These are phyloP conservation scores for Arabidopsis arenosa DNA, from an alignment of 345 rosid genomes.

Conservation along the genomic window DNA sequence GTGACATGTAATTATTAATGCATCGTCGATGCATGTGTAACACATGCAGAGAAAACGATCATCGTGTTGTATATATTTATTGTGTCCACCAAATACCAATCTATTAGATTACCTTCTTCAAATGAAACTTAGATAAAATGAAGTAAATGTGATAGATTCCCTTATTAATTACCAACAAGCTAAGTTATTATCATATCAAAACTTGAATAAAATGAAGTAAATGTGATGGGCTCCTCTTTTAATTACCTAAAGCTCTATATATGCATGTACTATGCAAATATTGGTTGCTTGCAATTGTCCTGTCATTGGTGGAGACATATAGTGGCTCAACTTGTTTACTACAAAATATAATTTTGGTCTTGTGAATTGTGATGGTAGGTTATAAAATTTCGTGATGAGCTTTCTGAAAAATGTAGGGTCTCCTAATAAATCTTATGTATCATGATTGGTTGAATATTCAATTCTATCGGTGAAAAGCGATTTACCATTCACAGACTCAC, in stretches of 20 bases:
- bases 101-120: constrained; percentile 8
- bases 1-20: constrained; percentile 7
- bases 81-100: neutral
- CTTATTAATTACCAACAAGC: neutral
- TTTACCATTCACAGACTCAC: neutral
- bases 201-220: neutral
- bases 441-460: constrained; percentile 30
- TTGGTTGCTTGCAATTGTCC: constrained; percentile 5
- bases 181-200: neutral
- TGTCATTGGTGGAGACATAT: constrained; percentile 23
- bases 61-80: constrained; percentile 20
- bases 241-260: constrained; percentile 7
- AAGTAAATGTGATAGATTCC: constrained; percentile 15
- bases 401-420: constrained; percentile 32
- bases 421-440: constrained; percentile 31
- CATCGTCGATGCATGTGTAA: constrained; percentile 13
- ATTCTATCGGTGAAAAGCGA: constrained; percentile 23
- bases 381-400: constrained; percentile 19
- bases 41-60: constrained; percentile 28
- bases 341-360: constrained; percentile 19
- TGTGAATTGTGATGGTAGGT: constrained; percentile 18
- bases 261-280: neutral
- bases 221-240: neutral
- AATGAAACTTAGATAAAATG: constrained; percentile 9
- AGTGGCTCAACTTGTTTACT: constrained; percentile 28